phyloP scores from a whole-genome alignment of 1,284 basidiomycete genomes.

The Butyriboletus appendiculatus region DNA sequence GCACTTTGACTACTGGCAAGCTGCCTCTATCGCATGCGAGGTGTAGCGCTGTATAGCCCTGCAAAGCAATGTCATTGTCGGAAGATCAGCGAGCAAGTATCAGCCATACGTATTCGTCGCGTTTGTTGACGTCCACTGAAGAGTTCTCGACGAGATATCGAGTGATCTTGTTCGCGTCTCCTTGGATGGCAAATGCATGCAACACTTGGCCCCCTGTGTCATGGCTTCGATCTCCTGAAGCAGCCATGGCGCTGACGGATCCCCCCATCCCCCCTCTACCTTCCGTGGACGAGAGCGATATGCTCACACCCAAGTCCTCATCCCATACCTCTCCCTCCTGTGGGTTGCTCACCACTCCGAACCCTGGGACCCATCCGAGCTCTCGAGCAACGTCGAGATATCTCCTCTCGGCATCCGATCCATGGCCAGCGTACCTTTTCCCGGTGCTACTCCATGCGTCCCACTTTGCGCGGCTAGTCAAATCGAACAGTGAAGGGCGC shows the following conservation, averaged over 20 bases:
- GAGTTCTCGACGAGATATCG: constrained; percentile 46
- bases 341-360: constrained; percentile 7
- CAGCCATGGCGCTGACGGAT: constrained; percentile 61
- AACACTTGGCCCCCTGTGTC: constrained; percentile 42
- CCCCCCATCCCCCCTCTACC: constrained; percentile 56
- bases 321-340: constrained; percentile 40
- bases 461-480: constrained; percentile 83
- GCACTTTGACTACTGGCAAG: constrained; percentile 50
- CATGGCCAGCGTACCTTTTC: constrained; percentile 46
- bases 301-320: constrained; percentile 36
- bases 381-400: constrained; percentile 72
- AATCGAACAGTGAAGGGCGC: constrained; percentile 81
- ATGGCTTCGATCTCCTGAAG: constrained; percentile 35
- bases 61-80: constrained; percentile 11
- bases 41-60: constrained; percentile 88
- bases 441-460: constrained; percentile 76
- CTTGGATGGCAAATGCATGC: constrained; percentile 66
- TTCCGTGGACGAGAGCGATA: constrained; percentile 29
- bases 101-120: constrained; percentile 64
- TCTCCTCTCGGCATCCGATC: constrained; percentile 51
- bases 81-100: not conserved
- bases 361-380: constrained; percentile 65
- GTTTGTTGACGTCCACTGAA: constrained; percentile 42
- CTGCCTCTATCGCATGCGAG: constrained; percentile 84
- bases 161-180: constrained; percentile 50